phyloP scores from a whole-genome alignment of 1,139 yeast genomes.

The Kurtzmaniella natalensis region DNA sequence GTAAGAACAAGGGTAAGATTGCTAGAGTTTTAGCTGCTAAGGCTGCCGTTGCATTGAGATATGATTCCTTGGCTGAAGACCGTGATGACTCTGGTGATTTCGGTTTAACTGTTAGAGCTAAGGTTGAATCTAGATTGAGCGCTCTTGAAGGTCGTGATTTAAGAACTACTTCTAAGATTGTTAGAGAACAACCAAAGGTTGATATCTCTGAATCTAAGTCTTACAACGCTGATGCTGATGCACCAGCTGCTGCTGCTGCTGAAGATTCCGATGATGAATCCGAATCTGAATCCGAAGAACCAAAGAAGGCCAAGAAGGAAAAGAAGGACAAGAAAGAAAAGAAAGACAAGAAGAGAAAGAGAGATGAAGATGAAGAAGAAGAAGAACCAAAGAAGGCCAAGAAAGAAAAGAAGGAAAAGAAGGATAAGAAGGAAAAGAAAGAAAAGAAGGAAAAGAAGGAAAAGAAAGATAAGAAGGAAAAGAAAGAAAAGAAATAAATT shows the following conservation, averaged over 20 bases:
- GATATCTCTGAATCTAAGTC: slow-evolving; percentile 81
- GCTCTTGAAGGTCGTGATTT: slow-evolving; percentile 93
- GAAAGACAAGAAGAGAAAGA: slow-evolving; percentile 17
- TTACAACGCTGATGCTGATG: slow-evolving; percentile 93
- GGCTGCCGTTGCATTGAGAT: slow-evolving; percentile 94
- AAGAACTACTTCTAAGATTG: slow-evolving; percentile 75
- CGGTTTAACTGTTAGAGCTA: slow-evolving; percentile 87
- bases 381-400: slow-evolving; percentile 30
- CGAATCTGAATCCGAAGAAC: slow-evolving; percentile 48
- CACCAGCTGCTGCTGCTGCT: slow-evolving; percentile 35
- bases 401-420: slow-evolving; percentile 43
- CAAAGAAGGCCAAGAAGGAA: slow-evolving; percentile 38
- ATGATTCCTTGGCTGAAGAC: slow-evolving; percentile 95
- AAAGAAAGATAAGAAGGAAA: slow-evolving; percentile 22
- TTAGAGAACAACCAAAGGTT: slow-evolving; percentile 75
- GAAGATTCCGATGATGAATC: slow-evolving; percentile 32
- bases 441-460: slow-evolving; percentile 24
- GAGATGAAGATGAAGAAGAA: slow-evolving; percentile 10
- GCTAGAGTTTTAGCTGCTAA: slow-evolving; percentile 99
- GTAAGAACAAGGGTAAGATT: slow-evolving; percentile 97
- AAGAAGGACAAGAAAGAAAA: slow-evolving; percentile 23
- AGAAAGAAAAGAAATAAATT: slow-evolving; percentile 38
- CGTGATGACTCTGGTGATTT: slow-evolving; percentile 93
- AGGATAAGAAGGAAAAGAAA: slow-evolving; percentile 43
- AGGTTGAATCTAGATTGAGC: slow-evolving; percentile 92